A percentile compares a stretch with the other conserved stretches of the same genome.
These are phyloP conservation scores for Fusarium algeriense DNA, from an alignment of 2,329 filamentous ascomycete species.

Conservation along the genomic window DNA sequence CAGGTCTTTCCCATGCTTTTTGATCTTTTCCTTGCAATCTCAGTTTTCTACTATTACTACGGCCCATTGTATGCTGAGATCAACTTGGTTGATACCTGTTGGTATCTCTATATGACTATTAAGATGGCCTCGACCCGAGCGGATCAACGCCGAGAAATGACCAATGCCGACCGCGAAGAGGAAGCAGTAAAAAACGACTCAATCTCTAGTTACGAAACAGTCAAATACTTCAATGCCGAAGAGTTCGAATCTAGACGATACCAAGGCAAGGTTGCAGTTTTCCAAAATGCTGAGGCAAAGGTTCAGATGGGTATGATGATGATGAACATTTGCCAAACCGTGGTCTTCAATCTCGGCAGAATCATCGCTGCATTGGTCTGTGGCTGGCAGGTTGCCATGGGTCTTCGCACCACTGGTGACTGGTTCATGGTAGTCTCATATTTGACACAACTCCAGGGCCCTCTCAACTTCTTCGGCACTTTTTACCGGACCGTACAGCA, in stretches of 20 bases:
- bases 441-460: conserved; percentile 82
- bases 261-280: conserved; percentile 75
- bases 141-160: conserved; percentile 91
- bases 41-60: conserved; percentile 74
- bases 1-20: conserved; percentile 95
- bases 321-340: conserved; percentile 84
- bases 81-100: conserved; percentile 90
- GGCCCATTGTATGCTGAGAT: conserved; percentile 87
- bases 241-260: conserved; percentile 82
- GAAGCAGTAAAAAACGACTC: conserved; percentile 99
- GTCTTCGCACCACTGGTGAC: conserved; percentile 73
- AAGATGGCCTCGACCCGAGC: conserved; percentile 94
- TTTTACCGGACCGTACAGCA: conserved; percentile 97
- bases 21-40: conserved; percentile 86
- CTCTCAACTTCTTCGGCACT: conserved; percentile 89
- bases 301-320: conserved; percentile 81
- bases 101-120: conserved; percentile 96
- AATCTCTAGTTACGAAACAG: conserved; percentile 97
- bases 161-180: conserved; percentile 93
- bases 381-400: conserved; percentile 80
- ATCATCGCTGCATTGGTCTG: conserved; percentile 79
- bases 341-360: conserved; percentile 83
- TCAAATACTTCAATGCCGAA: conserved; percentile 91
- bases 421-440: conserved; percentile 82
- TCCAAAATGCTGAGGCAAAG: conserved; percentile 80